Percentiles rank a stretch among this genome's conserved stretches.
Evolutionary conservation across 2,329 filamentous ascomycete genomes (phyloP).

Genomic region (Magnaporthiopsis incrustans): DNA sequence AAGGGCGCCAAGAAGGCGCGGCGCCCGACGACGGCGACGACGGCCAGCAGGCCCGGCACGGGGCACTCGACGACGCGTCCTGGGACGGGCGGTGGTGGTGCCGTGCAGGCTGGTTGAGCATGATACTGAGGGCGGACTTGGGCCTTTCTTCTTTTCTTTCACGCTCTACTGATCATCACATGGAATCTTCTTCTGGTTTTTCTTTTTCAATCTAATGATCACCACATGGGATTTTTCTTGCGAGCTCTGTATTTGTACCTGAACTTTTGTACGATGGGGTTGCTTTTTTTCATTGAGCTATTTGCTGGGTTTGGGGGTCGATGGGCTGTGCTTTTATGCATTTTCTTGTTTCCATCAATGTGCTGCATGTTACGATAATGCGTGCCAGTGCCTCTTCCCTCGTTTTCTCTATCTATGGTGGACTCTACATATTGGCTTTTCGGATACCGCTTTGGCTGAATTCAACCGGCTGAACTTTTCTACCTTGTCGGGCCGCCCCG

Average conservation of each 20-base stretch:
- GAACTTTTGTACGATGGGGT: neutral
- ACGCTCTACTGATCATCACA: no score
- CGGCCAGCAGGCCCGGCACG: slow-evolving; percentile 14
- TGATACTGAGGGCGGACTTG: no score
- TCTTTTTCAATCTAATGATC: neutral
- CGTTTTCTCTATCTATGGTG: no score
- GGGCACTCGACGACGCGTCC: slow-evolving; percentile 2
- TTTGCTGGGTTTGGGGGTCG: neutral
- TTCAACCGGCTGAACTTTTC: no score
- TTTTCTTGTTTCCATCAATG: no score
- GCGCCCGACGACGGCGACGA: slow-evolving; percentile 8
- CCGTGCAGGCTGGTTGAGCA: slow-evolving; percentile 1
- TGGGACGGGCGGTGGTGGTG: neutral
- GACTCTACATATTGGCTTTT: no score
- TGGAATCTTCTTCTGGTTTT: no score
- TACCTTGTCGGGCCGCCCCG: no score
- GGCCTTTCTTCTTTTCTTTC: neutral
- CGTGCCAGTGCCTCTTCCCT: no score
- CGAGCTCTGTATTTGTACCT: neutral
- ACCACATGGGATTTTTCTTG: neutral
- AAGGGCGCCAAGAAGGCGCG: slow-evolving; percentile 50
- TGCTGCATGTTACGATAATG: no score
- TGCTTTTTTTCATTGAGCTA: no score
- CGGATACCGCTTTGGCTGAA: no score
- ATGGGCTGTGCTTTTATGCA: neutral